Base-by-base conservation (phyloP, 305 asterid genomes). In the Rubia peregrina region DNA sequence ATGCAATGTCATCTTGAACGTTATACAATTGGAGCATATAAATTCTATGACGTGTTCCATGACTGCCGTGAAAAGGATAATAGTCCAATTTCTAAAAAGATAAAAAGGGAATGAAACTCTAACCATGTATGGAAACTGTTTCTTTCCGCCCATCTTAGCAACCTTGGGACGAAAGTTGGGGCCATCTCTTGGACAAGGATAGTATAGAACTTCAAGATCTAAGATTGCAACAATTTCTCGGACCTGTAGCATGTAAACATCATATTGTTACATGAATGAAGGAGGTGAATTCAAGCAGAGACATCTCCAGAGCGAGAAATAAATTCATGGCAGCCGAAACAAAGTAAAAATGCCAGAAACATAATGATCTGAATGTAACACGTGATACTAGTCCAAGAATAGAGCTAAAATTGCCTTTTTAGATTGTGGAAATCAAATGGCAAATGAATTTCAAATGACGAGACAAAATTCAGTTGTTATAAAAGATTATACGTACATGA, bases 161-260 rank as follows among this genome's bases (percentile, higher is more conserved):
- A 84, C 96, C 79, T 79, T 85, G 76, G 91, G 90, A 70, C 97
- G 95, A 40, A 87, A 92, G 68, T 85, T 90, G 59, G 93, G 98
- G 78, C 96, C 95, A 71, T 89, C 89, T 85, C 80, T 83, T 66
- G 98, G 98, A 75, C 98, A 92, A 57, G 98, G 98, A 82, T 90
- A 90, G 71, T 73, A 92, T 77, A 92, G 79, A 61, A 92, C 90
- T 42, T 92, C 98, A 81, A 92, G 97, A 79, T 92, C 98, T 85
- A 92, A 84, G 76, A 81, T 61, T 49, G 92, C 71, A 68, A 92
- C 90, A 73, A 90, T 89, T 89, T 92, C 98, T 63, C 98, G 87
- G 67, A 92, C 97, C 98, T 92, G 87, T 67, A 68, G 77, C 41
- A 76, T 65, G 42, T 65, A 51, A 17, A 24, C 68, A 69, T 41